Evolutionary conservation across 192 early-diverging fungal species (phyloP).

Genomic region (Jimgerdemannia lactiflua): DNA sequence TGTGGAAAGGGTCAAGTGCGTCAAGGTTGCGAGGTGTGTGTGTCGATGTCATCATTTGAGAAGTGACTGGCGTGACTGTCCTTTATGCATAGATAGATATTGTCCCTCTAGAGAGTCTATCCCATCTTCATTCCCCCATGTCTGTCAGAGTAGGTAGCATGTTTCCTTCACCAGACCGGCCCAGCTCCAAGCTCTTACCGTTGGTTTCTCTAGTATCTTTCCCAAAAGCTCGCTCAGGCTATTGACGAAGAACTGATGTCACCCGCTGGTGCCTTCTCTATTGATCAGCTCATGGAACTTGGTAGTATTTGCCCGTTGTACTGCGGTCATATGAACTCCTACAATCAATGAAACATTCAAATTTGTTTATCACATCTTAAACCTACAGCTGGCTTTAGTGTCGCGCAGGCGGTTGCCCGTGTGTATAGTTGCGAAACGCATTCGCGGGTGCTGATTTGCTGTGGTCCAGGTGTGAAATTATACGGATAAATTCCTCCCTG

Average conservation of each 20-base stretch:
- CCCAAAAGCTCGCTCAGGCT: conserved; percentile 63
- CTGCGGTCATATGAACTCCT: too few species aligned
- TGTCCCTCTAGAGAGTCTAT: neutral
- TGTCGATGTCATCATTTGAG: neutral
- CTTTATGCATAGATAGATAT: neutral
- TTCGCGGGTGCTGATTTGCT: conserved; percentile 63
- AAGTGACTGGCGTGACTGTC: neutral
- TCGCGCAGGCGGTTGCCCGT: conserved; percentile 79
- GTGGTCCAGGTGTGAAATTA: conserved; percentile 56
- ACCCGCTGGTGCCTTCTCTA: conserved; percentile 68
- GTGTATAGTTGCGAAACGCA: conserved; percentile 54
- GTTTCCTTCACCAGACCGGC: neutral
- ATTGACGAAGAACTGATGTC: conserved; percentile 89
- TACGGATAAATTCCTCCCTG: neutral
- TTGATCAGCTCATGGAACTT: conserved; percentile 83
- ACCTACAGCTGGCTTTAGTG: conserved; percentile 80
- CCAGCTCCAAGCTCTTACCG: neutral
- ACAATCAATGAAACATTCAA: conserved; percentile 8
- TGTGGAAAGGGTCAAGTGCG: too few species aligned
- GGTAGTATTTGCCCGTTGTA: conserved; percentile 24
- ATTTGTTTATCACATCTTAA: neutral
- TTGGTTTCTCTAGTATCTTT: conserved; percentile 38
- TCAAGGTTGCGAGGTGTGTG: neutral
- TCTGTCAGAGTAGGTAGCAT: neutral
- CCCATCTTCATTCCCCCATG: too few species aligned